Evolutionary conservation across 169 alveolate genomes (phyloP).

Genomic region (Ichthyophthirius multifiliis): DNA sequence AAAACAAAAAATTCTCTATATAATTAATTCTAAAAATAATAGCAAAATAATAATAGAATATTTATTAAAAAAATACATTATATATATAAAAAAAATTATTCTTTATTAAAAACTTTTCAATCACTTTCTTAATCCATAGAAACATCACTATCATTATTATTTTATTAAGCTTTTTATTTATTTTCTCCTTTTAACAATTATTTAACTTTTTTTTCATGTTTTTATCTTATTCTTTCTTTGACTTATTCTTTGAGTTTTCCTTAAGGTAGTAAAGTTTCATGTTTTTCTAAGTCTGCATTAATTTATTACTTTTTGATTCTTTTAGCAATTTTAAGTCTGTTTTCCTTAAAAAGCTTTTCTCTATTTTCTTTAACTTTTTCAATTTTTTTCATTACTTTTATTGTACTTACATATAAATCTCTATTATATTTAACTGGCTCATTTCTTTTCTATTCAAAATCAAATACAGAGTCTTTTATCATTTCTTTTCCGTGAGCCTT

Average conservation of each 20-base stretch:
- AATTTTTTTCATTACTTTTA: constrained; percentile 94
- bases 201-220: constrained; percentile 32
- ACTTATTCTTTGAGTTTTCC: constrained; percentile 54
- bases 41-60: too few relatives aligned
- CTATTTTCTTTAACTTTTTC: constrained; percentile 91
- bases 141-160: constrained; percentile 6
- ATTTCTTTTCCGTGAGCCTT: constrained; percentile 95
- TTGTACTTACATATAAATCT: constrained; percentile 92
- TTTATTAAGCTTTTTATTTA: constrained; percentile 4
- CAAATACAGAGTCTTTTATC: constrained; percentile 93
- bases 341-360: constrained; percentile 81
- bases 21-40: too few relatives aligned
- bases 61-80: too few relatives aligned
- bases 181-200: constrained; percentile 14
- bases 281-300: constrained; percentile 60
- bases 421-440: constrained; percentile 96
- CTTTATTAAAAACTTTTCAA: too few relatives aligned
- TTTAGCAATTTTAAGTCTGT: constrained; percentile 22
- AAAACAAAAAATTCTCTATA: too few relatives aligned
- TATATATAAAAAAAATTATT: too few relatives aligned
- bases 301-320: constrained; percentile 49
- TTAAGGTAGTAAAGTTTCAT: constrained; percentile 61
- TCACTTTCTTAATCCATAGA: constrained; percentile 9
- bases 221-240: constrained; percentile 21
- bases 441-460: constrained; percentile 96